These are phyloP conservation scores for Diaporthe ampelina DNA, from an alignment of 2,329 filamentous ascomycete genomes.

Conservation along the genomic window DNA sequence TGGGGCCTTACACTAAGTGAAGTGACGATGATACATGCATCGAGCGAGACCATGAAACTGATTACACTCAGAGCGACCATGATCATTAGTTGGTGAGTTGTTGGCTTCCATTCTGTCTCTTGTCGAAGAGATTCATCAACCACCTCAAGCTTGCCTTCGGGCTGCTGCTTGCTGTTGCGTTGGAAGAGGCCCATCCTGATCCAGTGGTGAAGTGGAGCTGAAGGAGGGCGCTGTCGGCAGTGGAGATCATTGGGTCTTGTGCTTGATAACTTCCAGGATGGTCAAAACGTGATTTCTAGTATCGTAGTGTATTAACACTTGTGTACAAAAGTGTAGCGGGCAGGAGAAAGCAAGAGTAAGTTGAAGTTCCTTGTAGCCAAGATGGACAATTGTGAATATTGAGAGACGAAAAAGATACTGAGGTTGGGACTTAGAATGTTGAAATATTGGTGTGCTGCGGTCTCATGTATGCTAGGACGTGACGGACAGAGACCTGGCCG, in stretches of 20 bases:
- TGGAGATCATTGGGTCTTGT: constrained; percentile 38
- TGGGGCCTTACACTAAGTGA: constrained; percentile 41
- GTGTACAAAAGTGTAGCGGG: background rate
- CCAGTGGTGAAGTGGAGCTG: constrained; percentile 38
- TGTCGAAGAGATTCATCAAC: constrained; percentile 42
- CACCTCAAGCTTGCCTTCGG: constrained; percentile 31
- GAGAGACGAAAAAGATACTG: background rate
- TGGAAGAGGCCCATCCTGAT: constrained; percentile 41
- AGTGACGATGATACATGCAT: constrained; percentile 44
- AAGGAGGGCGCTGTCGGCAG: constrained; percentile 38
- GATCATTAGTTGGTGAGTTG: constrained; percentile 44
- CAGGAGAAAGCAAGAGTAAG: background rate
- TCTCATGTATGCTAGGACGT: background rate
- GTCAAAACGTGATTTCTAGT: background rate
- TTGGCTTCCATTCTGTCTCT: constrained; percentile 42
- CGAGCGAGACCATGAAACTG: constrained; percentile 45
- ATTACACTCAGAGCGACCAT: constrained; percentile 43
- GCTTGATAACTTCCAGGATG: no score
- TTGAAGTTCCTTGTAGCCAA: background rate
- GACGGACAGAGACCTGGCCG: background rate
- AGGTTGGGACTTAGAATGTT: background rate
- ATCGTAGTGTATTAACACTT: background rate
- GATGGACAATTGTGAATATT: background rate
- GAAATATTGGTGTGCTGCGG: background rate
- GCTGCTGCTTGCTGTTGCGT: constrained; percentile 31